Conservation (phyloP, 768 basidiomycete species). For the Pulveroboletus ravenelii region DNA sequence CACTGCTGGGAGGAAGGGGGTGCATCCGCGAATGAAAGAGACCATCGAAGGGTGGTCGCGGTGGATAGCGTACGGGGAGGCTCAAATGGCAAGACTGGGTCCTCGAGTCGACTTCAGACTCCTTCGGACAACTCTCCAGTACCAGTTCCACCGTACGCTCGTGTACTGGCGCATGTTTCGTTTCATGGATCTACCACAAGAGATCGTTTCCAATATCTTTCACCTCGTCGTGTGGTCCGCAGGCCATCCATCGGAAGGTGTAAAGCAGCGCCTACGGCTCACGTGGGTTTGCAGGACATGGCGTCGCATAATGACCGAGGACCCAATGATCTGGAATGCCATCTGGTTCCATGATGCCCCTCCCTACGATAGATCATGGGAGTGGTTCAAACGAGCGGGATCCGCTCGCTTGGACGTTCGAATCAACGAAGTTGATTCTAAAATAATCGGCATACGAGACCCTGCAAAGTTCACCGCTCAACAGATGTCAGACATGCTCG, state of each 20-base stretch:
- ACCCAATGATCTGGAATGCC: slow-evolving; percentile 58
- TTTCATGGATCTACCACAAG: slow-evolving; percentile 58
- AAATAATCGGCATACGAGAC: slow-evolving; percentile 23
- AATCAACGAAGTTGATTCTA: slow-evolving; percentile 42
- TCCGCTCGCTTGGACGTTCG: slow-evolving; percentile 55
- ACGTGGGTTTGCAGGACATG: slow-evolving; percentile 58
- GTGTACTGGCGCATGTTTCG: slow-evolving; percentile 45
- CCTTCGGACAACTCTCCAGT: slow-evolving; percentile 16
- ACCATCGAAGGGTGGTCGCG: slow-evolving; percentile 11
- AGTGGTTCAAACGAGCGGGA: slow-evolving; percentile 56
- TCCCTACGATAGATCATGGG: slow-evolving; percentile 46
- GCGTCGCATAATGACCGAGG: slow-evolving; percentile 45
- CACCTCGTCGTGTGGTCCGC: slow-evolving; percentile 56
- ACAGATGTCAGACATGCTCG: slow-evolving; percentile 46
- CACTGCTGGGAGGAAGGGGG: background rate
- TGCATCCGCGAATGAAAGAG: slow-evolving; percentile 1
- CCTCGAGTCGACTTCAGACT: slow-evolving; percentile 10
- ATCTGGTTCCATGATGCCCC: slow-evolving; percentile 57
- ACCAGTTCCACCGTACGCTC: slow-evolving; percentile 19
- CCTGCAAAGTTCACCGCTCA: slow-evolving; percentile 35
- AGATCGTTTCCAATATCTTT: slow-evolving; percentile 63
- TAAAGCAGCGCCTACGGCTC: slow-evolving; percentile 41
- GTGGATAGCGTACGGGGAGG: slow-evolving; percentile 16
- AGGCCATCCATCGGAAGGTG: slow-evolving; percentile 30
- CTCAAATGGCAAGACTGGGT: slow-evolving; percentile 18